A percentile compares a stretch with the other conserved stretches of the same genome.
Conservation (phyloP, 192 early-diverging fungal species). For the Coemansia sp. region DNA sequence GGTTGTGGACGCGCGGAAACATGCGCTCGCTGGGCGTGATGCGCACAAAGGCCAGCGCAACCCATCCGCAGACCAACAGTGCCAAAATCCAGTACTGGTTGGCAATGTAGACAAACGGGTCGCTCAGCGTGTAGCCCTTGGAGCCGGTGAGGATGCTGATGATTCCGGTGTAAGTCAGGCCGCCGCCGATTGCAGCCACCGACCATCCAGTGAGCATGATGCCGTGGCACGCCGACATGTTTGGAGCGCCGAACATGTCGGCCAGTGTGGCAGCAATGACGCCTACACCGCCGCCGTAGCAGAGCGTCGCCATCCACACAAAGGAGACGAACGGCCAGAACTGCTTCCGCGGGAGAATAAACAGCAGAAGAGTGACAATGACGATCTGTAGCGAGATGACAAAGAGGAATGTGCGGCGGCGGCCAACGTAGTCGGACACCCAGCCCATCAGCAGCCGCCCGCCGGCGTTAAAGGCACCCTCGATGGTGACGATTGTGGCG, state of each 20-base stretch:
- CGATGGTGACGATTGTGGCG: constrained; percentile 59
- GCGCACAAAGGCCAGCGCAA: constrained; percentile 61
- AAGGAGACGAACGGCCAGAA: constrained; percentile 64
- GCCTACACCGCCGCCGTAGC: constrained; percentile 78
- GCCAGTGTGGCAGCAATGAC: constrained; percentile 74
- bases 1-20: constrained; percentile 63
- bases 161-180: constrained; percentile 67
- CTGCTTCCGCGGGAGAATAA: constrained; percentile 54
- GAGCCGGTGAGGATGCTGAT: constrained; percentile 50
- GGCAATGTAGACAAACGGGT: constrained; percentile 57
- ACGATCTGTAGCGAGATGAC: constrained; percentile 61
- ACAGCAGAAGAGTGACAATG: constrained; percentile 62
- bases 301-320: constrained; percentile 66
- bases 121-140: constrained; percentile 51
- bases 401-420: constrained; percentile 69
- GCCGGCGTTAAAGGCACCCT: constrained; percentile 61
- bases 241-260: constrained; percentile 81
- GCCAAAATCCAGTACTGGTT: constrained; percentile 76
- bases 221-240: constrained; percentile 73
- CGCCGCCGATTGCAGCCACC: constrained; percentile 71
- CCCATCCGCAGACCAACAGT: constrained; percentile 60
- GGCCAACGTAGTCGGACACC: constrained; percentile 61
- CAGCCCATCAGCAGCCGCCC: constrained; percentile 62
- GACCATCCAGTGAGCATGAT: constrained; percentile 80
- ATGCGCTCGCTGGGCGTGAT: constrained; percentile 65